Percentiles rank a stretch among this genome's conserved stretches.
These are phyloP conservation scores for Exutisphaerella laricina DNA, from an alignment of 2,329 filamentous ascomycete species.

Conservation along the genomic window DNA sequence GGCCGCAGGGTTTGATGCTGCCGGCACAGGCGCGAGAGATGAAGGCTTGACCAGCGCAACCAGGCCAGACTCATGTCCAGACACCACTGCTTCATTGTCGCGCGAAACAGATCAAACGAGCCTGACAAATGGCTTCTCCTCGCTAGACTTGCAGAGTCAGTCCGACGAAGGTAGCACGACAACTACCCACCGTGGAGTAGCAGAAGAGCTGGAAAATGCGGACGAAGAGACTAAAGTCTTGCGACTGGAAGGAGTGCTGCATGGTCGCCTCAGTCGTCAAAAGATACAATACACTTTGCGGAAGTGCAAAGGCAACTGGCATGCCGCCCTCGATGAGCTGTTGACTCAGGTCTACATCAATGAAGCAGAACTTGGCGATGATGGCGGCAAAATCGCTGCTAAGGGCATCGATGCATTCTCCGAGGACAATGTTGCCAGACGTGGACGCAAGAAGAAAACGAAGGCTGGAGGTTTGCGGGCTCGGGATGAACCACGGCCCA, in stretches of 20 bases:
- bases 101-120: slow-evolving; percentile 48
- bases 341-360: slow-evolving; percentile 74
- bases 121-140: slow-evolving; percentile 44
- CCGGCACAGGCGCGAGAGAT: slow-evolving; percentile 54
- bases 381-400: slow-evolving; percentile 40
- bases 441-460: slow-evolving; percentile 43
- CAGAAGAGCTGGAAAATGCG: slow-evolving; percentile 38
- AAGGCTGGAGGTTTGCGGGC: slow-evolving; percentile 34
- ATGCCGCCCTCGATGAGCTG: slow-evolving; percentile 69
- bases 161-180: slow-evolving; percentile 21
- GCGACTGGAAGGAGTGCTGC: slow-evolving; percentile 66
- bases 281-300: slow-evolving; percentile 63
- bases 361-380: slow-evolving; percentile 52
- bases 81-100: slow-evolving; percentile 38
- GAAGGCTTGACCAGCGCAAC: slow-evolving; percentile 14
- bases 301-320: slow-evolving; percentile 62
- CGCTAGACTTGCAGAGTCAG: slow-evolving; percentile 24
- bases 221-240: slow-evolving; percentile 58
- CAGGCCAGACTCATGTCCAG: slow-evolving; percentile 33
- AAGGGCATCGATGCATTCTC: slow-evolving; percentile 83
- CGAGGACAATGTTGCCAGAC: slow-evolving; percentile 46
- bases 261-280: slow-evolving; percentile 55
- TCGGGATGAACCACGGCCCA: slow-evolving; percentile 24
- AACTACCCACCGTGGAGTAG: slow-evolving; percentile 15
- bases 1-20: slow-evolving; percentile 64